phyloP scores from a whole-genome alignment of 306 rosid genomes.

The Sesbania bispinosa region DNA sequence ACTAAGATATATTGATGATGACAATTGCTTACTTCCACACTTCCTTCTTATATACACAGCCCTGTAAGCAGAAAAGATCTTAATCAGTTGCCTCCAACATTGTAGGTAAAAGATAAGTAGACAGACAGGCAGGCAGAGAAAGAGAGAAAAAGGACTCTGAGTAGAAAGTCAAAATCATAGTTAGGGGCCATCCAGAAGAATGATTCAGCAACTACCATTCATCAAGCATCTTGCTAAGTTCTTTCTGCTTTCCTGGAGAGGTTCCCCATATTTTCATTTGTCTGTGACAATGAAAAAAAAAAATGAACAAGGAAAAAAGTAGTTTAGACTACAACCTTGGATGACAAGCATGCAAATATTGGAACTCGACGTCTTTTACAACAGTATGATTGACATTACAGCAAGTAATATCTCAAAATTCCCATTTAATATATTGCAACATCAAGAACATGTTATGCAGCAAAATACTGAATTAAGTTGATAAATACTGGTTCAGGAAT shows the following conservation, averaged over 20 bases:
- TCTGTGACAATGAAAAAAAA: slow-evolving; percentile 38
- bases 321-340: slow-evolving; percentile 14
- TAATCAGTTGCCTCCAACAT: background rate
- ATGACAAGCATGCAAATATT: background rate
- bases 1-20: slow-evolving; percentile 76
- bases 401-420: no score
- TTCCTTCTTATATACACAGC: slow-evolving; percentile 81
- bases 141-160: background rate
- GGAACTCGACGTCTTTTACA: no score
- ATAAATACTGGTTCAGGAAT: background rate
- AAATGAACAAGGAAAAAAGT: background rate
- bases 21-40: slow-evolving; percentile 66
- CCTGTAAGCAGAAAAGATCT: slow-evolving; percentile 46
- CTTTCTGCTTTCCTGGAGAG: slow-evolving; percentile 82
- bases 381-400: no score
- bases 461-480: background rate
- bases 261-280: slow-evolving; percentile 97
- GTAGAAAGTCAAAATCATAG: slow-evolving; percentile 23
- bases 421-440: no score
- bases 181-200: background rate
- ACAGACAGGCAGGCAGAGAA: background rate
- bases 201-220: slow-evolving; percentile 63
- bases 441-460: background rate
- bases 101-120: background rate
- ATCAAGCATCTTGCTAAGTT: slow-evolving; percentile 90